Conservation (phyloP, 805 yeast genomes). For the Lipomyces yamanashiensis region DNA sequence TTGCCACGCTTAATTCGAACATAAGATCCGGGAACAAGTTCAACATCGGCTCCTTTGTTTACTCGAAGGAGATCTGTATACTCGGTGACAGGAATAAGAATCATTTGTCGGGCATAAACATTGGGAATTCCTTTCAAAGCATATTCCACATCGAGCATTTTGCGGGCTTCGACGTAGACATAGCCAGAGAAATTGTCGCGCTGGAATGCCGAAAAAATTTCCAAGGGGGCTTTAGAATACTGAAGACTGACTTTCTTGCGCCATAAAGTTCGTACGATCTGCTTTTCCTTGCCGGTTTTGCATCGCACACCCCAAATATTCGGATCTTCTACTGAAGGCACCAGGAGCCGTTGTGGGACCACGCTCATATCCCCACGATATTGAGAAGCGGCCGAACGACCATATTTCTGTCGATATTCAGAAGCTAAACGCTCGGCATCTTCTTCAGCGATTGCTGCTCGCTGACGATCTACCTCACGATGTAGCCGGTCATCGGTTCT, state of each 20-base stretch:
- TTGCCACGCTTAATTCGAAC: conserved; percentile 89
- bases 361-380: conserved; percentile 84
- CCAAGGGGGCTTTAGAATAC: conserved; percentile 75
- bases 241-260: conserved; percentile 82
- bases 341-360: conserved; percentile 88
- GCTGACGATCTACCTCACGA: conserved; percentile 85
- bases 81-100: conserved; percentile 93
- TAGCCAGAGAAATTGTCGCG: conserved; percentile 92
- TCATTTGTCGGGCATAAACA: conserved; percentile 71
- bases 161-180: conserved; percentile 91
- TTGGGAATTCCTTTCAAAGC: conserved; percentile 90
- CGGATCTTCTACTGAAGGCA: conserved; percentile 97
- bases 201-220: conserved; percentile 87
- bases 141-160: conserved; percentile 85
- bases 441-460: conserved; percentile 85
- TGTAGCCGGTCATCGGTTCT: conserved; percentile 75
- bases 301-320: conserved; percentile 95
- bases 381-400: conserved; percentile 77
- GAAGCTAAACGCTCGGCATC: conserved; percentile 95
- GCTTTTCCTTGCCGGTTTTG: conserved; percentile 91
- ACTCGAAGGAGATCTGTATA: conserved; percentile 92
- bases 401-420: conserved; percentile 87
- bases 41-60: conserved; percentile 83
- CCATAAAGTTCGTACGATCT: conserved; percentile 78
- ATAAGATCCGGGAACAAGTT: conserved; percentile 87